A percentile compares a stretch with the other conserved stretches of the same genome.
Conservation (phyloP, 169 alveolate genomes). For the Plasmodium berghei region DNA sequence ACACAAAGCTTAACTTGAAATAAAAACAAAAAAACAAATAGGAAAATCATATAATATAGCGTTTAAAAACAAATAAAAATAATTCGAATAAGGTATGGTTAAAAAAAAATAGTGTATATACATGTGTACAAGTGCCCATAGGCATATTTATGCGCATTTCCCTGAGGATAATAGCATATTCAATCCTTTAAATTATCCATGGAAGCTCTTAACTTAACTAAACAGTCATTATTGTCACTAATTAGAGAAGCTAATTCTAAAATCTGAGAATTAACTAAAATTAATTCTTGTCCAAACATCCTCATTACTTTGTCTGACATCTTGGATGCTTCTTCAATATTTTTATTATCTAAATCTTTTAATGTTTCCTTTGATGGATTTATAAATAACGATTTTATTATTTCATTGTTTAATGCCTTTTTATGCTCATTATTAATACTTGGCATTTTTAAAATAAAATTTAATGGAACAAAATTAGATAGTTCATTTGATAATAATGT, state of each 20-base stretch:
- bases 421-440: conserved; percentile 71
- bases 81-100: no score
- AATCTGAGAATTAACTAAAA: conserved; percentile 48
- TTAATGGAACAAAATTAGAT: conserved; percentile 56
- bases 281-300: conserved; percentile 75
- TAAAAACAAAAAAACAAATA: no score
- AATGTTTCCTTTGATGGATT: conserved; percentile 46
- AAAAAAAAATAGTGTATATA: no score
- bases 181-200: conserved; percentile 20
- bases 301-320: conserved; percentile 72
- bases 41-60: no score
- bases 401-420: conserved; percentile 57
- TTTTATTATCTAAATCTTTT: conserved; percentile 17
- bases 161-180: no score
- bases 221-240: conserved; percentile 51
- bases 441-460: conserved; percentile 75
- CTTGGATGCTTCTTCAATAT: conserved; percentile 61
- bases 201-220: conserved; percentile 31
- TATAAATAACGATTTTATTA: conserved; percentile 32
- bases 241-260: conserved; percentile 60
- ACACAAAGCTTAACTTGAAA: no score
- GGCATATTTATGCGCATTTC: no score
- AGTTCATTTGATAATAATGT: conserved; percentile 71
- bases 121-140: no score
- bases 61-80: no score